A percentile compares a stretch with the other conserved stretches of the same genome.
phyloP scores from a whole-genome alignment of 257 asterid species.

The Coffea canephora region DNA sequence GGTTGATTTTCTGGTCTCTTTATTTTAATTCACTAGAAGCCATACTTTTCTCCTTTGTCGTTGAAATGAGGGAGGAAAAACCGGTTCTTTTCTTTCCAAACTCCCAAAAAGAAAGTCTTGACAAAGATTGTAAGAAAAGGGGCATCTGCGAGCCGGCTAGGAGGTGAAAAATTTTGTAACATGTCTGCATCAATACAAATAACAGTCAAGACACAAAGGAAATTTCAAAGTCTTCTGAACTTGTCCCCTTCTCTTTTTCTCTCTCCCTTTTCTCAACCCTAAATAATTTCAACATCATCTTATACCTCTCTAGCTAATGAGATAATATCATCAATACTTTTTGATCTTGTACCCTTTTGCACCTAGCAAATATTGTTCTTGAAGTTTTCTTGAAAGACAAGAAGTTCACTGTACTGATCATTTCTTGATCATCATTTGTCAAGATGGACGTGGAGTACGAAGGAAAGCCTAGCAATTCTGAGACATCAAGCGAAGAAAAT shows the following conservation, averaged over 20 bases:
- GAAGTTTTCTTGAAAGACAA: not conserved
- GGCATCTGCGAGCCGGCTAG: conserved; percentile 14
- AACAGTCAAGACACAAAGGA: conserved; percentile 6
- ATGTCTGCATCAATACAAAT: conserved; percentile 21
- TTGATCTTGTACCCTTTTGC: not conserved
- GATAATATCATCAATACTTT: not conserved
- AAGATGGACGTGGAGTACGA: conserved; percentile 2
- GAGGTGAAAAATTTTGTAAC: not conserved
- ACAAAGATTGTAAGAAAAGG: not conserved
- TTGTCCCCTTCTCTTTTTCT: conserved; percentile 1
- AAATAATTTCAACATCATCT: conserved; percentile 5
- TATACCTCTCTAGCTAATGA: not conserved
- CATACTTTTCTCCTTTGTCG: not conserved
- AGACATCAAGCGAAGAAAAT: conserved; percentile 12
- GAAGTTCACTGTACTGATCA: not conserved
- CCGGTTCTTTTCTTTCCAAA: too few relatives aligned
- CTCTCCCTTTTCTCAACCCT: conserved; percentile 1
- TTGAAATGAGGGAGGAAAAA: not conserved
- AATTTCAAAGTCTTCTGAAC: conserved; percentile 6
- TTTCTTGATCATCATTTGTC: not conserved
- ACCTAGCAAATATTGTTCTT: not conserved
- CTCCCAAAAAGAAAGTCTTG: not conserved
- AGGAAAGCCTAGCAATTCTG: conserved; percentile 5
- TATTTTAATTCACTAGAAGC: not conserved
- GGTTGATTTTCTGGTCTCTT: not conserved